These are phyloP conservation scores for Plasmodium gaboni DNA, from an alignment of 169 alveolate genomes.

Conservation along the genomic window DNA sequence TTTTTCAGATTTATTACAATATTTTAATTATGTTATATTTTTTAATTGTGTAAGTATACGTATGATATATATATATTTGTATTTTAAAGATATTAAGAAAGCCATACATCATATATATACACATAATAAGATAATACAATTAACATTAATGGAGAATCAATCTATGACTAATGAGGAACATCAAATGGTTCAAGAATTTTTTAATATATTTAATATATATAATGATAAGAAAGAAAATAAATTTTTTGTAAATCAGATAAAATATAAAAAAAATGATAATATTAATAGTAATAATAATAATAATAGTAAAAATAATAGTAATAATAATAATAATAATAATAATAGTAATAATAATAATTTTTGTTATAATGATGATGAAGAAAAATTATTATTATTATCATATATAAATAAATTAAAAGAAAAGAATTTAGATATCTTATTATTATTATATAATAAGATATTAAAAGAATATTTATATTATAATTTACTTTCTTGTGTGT, in stretches of 20 bases:
- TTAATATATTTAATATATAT: slow-evolving; percentile 25
- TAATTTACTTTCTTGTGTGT: slow-evolving; percentile 61
- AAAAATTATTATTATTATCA: no score
- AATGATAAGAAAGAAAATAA: background rate
- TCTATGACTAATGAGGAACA: background rate
- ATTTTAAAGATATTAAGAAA: slow-evolving; percentile 63
- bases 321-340: background rate
- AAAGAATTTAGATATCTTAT: no score
- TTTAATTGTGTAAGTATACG: slow-evolving; percentile 63
- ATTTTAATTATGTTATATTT: slow-evolving; percentile 64
- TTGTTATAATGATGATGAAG: background rate
- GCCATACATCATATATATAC: slow-evolving; percentile 64
- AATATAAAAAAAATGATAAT: background rate
- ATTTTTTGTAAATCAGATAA: slow-evolving; percentile 25
- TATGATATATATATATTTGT: slow-evolving; percentile 67
- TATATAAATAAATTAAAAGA: no score
- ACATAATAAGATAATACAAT: slow-evolving; percentile 50
- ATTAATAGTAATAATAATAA: background rate
- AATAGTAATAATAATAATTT: no score
- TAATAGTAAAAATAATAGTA: no score
- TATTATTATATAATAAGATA: slow-evolving; percentile 28
- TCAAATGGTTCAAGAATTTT: background rate
- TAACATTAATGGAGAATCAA: slow-evolving; percentile 32
- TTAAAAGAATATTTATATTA: slow-evolving; percentile 58
- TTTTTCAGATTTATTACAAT: slow-evolving; percentile 28